These are phyloP conservation scores for Fonsecaea monophora DNA, from an alignment of 2,329 filamentous ascomycete genomes.

Conservation along the genomic window DNA sequence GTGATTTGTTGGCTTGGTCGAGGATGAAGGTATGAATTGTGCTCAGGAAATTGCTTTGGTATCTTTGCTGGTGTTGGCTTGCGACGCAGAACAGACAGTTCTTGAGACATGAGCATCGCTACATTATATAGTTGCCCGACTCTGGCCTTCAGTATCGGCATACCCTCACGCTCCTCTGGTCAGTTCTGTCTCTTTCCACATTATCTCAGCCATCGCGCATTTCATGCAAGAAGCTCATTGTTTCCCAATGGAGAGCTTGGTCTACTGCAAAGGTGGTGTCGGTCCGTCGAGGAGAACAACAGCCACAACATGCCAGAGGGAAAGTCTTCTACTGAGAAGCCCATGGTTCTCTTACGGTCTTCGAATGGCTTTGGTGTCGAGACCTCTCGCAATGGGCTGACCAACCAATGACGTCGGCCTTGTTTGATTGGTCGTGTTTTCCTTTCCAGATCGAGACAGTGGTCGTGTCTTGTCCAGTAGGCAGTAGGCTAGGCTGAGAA, in stretches of 20 bases:
- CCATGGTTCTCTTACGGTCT: neutral
- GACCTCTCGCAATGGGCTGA: neutral
- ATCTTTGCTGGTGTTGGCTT: neutral
- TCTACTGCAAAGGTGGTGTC: neutral
- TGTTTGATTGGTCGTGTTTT: conserved; percentile 10
- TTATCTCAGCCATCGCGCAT: conserved; percentile 9
- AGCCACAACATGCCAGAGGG: neutral
- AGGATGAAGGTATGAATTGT: neutral
- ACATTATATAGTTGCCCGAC: conserved; percentile 6
- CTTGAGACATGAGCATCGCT: neutral
- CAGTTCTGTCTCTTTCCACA: neutral
- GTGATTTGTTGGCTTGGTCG: neutral
- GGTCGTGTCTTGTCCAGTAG: conserved; percentile 4
- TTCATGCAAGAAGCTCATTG: neutral
- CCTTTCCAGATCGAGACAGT: conserved; percentile 15
- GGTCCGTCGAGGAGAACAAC: neutral
- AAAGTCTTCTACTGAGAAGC: neutral
- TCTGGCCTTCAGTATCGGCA: neutral
- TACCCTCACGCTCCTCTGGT: neutral
- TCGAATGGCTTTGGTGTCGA: neutral
- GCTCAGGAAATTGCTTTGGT: neutral
- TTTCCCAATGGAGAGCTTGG: conserved; percentile 18
- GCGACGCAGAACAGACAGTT: neutral
- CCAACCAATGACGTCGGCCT: conserved; percentile 1
- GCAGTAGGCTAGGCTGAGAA: neutral